Evolutionary conservation across 2,329 filamentous ascomycete species (phyloP).

Genomic region (Basipetospora chlamydospora): DNA sequence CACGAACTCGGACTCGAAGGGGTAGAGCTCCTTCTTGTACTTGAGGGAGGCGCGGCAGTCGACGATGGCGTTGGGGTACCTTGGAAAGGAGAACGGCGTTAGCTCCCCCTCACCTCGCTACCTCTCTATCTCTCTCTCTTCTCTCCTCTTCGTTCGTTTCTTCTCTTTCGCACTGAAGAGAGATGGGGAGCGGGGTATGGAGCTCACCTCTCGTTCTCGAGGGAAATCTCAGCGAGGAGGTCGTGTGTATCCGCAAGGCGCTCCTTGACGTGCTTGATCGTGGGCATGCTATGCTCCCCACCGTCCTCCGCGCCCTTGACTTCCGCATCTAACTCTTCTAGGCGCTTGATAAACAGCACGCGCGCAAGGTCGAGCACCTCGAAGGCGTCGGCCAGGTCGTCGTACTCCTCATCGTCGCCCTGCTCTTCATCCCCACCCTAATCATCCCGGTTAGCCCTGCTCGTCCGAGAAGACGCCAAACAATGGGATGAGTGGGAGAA

Average conservation of each 20-base stretch:
- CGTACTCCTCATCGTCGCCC: conserved; percentile 54
- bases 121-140: too few relatives aligned
- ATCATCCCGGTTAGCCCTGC: conserved; percentile 17
- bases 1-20: conserved; percentile 67
- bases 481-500: conserved; percentile 10
- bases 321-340: conserved; percentile 24
- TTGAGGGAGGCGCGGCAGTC: conserved; percentile 67
- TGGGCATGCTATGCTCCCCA: conserved; percentile 24
- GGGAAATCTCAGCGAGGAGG: conserved; percentile 85
- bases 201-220: conserved; percentile 73
- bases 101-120: too few relatives aligned
- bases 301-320: conserved; percentile 14
- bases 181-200: not conserved
- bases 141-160: too few relatives aligned
- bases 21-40: conserved; percentile 65
- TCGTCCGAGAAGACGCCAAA: conserved; percentile 5
- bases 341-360: conserved; percentile 43
- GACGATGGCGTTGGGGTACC: conserved; percentile 71
- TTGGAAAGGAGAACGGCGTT: too few relatives aligned
- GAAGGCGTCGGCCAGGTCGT: conserved; percentile 67
- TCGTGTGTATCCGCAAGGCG: conserved; percentile 87
- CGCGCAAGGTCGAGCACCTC: conserved; percentile 72
- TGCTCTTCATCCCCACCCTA: conserved; percentile 31
- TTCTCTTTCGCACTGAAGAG: too few relatives aligned
- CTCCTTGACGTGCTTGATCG: conserved; percentile 55